phyloP scores from a whole-genome alignment of 805 yeast genomes.

The Spencermartinsiella europaea region DNA sequence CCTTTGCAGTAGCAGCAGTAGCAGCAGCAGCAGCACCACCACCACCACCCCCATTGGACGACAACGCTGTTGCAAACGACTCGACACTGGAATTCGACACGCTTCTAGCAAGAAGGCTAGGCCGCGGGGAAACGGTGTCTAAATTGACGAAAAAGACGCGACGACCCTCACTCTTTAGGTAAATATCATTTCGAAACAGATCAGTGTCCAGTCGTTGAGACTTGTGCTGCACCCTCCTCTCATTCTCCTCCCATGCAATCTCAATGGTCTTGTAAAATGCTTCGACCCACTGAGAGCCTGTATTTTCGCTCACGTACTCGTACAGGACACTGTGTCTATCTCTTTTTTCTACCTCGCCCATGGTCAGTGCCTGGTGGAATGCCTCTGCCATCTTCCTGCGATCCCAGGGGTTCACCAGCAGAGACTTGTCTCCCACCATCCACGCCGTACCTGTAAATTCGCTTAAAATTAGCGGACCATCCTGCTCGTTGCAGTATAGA shows the following conservation, averaged over 20 bases:
- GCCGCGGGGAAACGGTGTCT: conserved; percentile 33
- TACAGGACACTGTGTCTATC: conserved; percentile 63
- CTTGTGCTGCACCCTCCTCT: conserved; percentile 34
- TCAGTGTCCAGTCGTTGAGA: conserved; percentile 30
- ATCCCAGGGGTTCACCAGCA: conserved; percentile 92
- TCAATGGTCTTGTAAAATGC: conserved; percentile 51
- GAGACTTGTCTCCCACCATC: conserved; percentile 52
- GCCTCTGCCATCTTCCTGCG: conserved; percentile 56
- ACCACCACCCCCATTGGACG: neutral
- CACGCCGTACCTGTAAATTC: conserved; percentile 95
- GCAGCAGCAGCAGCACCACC: neutral
- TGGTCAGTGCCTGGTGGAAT: conserved; percentile 58
- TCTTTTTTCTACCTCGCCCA: conserved; percentile 39
- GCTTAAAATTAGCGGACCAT: conserved; percentile 52
- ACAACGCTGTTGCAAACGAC: neutral
- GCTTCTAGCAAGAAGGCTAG: neutral
- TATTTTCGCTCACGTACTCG: conserved; percentile 54
- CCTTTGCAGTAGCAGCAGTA: too few species aligned
- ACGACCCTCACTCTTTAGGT: conserved; percentile 25
- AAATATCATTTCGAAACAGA: neutral
- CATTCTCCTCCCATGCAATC: conserved; percentile 47
- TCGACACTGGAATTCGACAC: neutral
- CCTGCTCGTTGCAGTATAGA: conserved; percentile 49
- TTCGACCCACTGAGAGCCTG: conserved; percentile 70
- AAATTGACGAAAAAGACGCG: conserved; percentile 49